These are phyloP conservation scores for Croton setiger DNA, from an alignment of 441 rosid species.

Conservation along the genomic window DNA sequence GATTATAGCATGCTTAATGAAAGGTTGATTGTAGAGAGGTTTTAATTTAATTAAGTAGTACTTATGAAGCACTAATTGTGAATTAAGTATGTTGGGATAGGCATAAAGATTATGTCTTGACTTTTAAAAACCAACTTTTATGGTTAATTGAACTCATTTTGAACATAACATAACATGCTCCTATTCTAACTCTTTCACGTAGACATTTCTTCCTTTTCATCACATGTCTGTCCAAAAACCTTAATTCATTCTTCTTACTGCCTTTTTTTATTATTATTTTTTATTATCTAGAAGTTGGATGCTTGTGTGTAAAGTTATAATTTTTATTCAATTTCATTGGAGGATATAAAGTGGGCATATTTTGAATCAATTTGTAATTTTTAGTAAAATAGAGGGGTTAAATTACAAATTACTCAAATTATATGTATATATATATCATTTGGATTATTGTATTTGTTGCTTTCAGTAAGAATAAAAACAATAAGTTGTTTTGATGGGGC, in stretches of 20 bases:
- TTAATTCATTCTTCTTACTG: slow-evolving; percentile 27
- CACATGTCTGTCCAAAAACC: slow-evolving; percentile 33
- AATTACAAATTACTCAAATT: not conserved
- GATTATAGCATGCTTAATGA: not conserved
- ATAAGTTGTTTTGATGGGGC: slow-evolving; percentile 26
- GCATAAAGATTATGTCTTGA: slow-evolving; percentile 30
- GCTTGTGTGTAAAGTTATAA: slow-evolving; percentile 49
- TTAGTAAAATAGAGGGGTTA: too few relatives aligned
- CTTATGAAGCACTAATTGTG: slow-evolving; percentile 5
- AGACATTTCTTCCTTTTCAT: slow-evolving; percentile 31
- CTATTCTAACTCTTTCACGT: slow-evolving; percentile 26
- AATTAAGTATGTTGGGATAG: slow-evolving; percentile 23
- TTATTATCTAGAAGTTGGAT: slow-evolving; percentile 21
- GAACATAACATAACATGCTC: not conserved
- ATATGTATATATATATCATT: slow-evolving; percentile 10
- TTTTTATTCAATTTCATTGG: slow-evolving; percentile 30
- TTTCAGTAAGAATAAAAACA: slow-evolving; percentile 8
- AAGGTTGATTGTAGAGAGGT: not conserved
- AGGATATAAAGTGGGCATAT: slow-evolving; percentile 30
- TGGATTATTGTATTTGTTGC: slow-evolving; percentile 35
- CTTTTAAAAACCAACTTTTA: slow-evolving; percentile 42
- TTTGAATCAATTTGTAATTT: too few relatives aligned
- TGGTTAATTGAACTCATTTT: slow-evolving; percentile 28
- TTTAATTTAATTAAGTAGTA: not conserved
- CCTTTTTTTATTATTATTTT: slow-evolving; percentile 17